Percentiles rank a stretch among this genome's conserved stretches.
These are phyloP conservation scores for Lentinula raphanica DNA, from an alignment of 768 basidiomycete species.

Conservation along the genomic window DNA sequence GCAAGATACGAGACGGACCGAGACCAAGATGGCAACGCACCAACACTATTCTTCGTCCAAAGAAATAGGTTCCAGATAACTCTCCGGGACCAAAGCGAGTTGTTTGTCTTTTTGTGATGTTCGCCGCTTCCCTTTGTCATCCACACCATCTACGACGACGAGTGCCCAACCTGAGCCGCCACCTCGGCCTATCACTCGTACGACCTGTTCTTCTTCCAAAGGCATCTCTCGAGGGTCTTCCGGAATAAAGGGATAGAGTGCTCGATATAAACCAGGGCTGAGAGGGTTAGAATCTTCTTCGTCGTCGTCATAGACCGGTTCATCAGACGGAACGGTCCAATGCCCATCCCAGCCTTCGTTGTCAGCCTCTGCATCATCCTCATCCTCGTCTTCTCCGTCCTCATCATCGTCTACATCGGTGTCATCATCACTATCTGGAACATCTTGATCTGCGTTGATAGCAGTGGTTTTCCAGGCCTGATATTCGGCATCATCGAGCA, in stretches of 20 bases:
- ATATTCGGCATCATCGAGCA: not conserved
- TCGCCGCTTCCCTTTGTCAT: not conserved
- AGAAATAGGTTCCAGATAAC: constrained; percentile 43
- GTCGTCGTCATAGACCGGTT: not conserved
- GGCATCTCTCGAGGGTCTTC: constrained; percentile 60
- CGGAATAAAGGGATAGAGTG: constrained; percentile 52
- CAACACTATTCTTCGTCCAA: constrained; percentile 14
- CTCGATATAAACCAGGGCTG: constrained; percentile 47
- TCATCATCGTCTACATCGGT: not conserved
- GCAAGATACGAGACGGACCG: too few relatives aligned
- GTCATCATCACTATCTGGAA: not conserved
- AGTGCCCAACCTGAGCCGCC: constrained; percentile 58
- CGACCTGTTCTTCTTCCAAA: constrained; percentile 49
- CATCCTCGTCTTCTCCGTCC: not conserved
- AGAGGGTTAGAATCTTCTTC: constrained; percentile 21
- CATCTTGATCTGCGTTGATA: not conserved
- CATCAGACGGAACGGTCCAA: not conserved
- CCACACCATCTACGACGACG: constrained; percentile 21
- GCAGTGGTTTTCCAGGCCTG: not conserved
- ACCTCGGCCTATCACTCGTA: constrained; percentile 47
- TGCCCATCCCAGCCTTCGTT: not conserved
- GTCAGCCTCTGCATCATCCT: not conserved
- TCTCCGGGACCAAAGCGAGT: constrained; percentile 52
- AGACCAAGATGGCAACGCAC: too few relatives aligned
- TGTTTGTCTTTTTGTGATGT: constrained; percentile 20